Percentiles rank a stretch among this genome's conserved stretches.
Evolutionary conservation across 1,284 basidiomycete genomes (phyloP).

Genomic region (Ganoderma multipileum): DNA sequence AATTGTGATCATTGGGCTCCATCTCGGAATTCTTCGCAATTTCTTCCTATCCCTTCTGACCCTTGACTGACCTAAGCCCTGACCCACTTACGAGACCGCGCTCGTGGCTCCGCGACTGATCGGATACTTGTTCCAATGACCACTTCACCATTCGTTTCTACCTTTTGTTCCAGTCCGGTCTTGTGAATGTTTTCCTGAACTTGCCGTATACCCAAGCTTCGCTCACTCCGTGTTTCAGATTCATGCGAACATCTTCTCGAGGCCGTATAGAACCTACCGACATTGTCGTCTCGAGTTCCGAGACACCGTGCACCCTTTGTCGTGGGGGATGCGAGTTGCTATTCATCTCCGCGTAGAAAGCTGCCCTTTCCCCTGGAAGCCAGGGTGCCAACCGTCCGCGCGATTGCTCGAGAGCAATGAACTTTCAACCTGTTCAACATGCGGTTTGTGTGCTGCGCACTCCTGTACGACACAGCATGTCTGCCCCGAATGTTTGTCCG

Average conservation of each 20-base stretch:
- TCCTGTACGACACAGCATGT: constrained; percentile 21
- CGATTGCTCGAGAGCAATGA: constrained; percentile 6
- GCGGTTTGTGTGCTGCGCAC: constrained; percentile 21
- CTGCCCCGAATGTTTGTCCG: constrained; percentile 15
- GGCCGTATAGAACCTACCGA: constrained; percentile 2
- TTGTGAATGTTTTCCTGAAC: constrained; percentile 1
- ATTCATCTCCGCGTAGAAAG: constrained; percentile 24
- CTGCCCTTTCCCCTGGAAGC: constrained; percentile 17
- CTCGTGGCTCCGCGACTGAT: constrained; percentile 27
- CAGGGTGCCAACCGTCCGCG: constrained; percentile 7
- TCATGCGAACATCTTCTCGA: constrained; percentile 11
- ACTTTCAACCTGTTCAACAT: constrained; percentile 17
- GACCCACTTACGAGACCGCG: constrained; percentile 25
- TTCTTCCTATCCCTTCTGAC: constrained; percentile 23
- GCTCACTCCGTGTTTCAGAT: constrained; percentile 24
- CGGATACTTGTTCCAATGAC: constrained; percentile 23
- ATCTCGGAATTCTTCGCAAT: constrained; percentile 19
- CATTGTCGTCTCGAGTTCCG: constrained; percentile 3
- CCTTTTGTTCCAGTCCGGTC: constrained; percentile 8
- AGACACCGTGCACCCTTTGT: constrained; percentile 1
- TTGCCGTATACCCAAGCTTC: constrained; percentile 10
- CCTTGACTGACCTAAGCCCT: constrained; percentile 17
- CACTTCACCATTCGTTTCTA: constrained; percentile 16
- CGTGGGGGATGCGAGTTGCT: neutral
- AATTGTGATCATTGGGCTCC: constrained; percentile 31